Conservation (phyloP, 2,329 filamentous ascomycete genomes). For the Sporothrix phasma region DNA sequence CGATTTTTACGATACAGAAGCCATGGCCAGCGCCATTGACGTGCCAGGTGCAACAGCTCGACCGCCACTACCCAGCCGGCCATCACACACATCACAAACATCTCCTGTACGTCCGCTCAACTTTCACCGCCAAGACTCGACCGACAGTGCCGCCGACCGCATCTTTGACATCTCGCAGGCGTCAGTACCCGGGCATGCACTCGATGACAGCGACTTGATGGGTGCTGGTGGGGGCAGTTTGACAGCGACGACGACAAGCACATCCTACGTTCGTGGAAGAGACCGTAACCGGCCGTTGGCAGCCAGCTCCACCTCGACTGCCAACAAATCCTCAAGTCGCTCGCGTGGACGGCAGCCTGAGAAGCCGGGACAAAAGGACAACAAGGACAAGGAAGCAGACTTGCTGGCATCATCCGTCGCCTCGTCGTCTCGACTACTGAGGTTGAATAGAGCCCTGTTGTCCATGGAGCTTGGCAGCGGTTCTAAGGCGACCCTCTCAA, state of each 20-base stretch:
- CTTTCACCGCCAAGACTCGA: constrained; percentile 42
- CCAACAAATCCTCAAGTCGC: background rate
- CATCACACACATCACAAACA: background rate
- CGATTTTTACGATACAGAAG: constrained; percentile 56
- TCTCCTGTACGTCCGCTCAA: constrained; percentile 10
- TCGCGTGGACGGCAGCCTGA: background rate
- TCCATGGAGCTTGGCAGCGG: constrained; percentile 15
- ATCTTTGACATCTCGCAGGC: constrained; percentile 49
- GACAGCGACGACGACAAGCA: background rate
- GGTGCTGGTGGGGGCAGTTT: background rate
- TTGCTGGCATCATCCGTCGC: constrained; percentile 6
- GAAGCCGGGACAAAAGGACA: background rate
- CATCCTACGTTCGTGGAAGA: background rate
- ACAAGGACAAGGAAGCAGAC: no score
- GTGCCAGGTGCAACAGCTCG: constrained; percentile 30
- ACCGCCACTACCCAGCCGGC: background rate
- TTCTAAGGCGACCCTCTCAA: constrained; percentile 7
- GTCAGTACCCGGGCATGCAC: constrained; percentile 28
- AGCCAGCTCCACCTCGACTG: no score
- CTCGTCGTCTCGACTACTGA: constrained; percentile 13
- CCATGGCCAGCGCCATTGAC: constrained; percentile 41
- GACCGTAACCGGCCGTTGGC: no score
- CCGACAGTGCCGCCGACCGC: constrained; percentile 46
- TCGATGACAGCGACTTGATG: constrained; percentile 1
- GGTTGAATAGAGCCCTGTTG: constrained; percentile 14